Evolutionary conservation across 345 rosid species (phyloP).

Genomic region (Kernera saxatilis): DNA sequence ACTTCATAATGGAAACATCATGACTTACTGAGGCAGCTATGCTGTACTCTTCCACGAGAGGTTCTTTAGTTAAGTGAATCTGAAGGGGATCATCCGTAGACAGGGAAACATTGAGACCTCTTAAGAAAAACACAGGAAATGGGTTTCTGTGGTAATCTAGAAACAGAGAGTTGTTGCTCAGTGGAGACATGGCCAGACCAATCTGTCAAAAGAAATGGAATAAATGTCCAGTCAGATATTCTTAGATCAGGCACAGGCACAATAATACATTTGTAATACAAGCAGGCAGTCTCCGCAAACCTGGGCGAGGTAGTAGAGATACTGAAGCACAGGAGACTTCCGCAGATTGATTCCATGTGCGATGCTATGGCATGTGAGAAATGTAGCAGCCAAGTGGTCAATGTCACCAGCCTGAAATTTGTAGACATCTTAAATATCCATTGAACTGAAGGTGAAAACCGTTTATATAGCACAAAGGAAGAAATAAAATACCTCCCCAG

Average conservation of each 20-base stretch:
- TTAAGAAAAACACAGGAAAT: conserved; percentile 79
- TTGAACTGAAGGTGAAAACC: neutral
- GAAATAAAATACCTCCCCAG: conserved; percentile 71
- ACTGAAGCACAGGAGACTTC: conserved; percentile 99
- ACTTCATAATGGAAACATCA: conserved; percentile 3
- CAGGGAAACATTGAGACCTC: conserved; percentile 95
- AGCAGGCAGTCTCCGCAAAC: conserved; percentile 31
- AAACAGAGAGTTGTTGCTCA: conserved; percentile 97
- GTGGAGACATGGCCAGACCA: conserved; percentile 98
- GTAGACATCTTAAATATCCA: conserved; percentile 9
- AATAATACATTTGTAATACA: neutral
- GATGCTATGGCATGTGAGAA: conserved; percentile 87
- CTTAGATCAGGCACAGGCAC: neutral
- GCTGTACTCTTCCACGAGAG: conserved; percentile 96
- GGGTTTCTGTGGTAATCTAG: conserved; percentile 96
- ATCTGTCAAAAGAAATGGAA: conserved; percentile 49
- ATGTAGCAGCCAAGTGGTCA: conserved; percentile 99
- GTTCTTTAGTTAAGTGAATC: conserved; percentile 96
- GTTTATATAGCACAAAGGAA: neutral
- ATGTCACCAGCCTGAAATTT: conserved; percentile 90
- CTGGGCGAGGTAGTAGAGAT: conserved; percentile 95
- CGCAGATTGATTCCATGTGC: conserved; percentile 97
- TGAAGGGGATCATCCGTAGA: conserved; percentile 99
- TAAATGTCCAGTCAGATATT: conserved; percentile 16
- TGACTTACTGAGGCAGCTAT: conserved; percentile 93